Evolutionary conservation across 208 protist genomes (phyloP), one percentile per base, ranked within the genome.

Genomic region (Porcisia deanei): DNA sequence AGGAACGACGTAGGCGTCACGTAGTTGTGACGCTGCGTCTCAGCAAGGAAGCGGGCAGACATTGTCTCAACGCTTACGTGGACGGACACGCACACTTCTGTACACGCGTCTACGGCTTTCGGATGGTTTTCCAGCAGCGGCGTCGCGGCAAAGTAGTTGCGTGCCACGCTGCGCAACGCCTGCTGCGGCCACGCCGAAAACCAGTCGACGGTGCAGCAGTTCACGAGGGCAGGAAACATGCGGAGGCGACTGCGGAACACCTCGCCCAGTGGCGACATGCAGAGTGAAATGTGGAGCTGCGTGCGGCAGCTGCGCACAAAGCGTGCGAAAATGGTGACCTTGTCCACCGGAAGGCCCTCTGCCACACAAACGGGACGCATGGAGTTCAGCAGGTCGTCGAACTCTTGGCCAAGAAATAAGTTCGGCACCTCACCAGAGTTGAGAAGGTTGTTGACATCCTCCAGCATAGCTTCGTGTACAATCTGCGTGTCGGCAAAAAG

Each of bases 191-290:
- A 99, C 59, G 94, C 92, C 18, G 91, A 90, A 84, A 99, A 99
- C 98, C 98, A 99, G 82, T 99, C 99, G 80, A 99, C 99, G 1
- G 98, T 99, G 81, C 98, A 99, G 88, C 98, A 99, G 81, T 98
- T 99, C 55, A 99, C 97, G 7, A 99, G 84, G 4, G 99, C 98
- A 6, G 98, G 99, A 85, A 99, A 99, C 94, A 99, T 99, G 74
- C 98, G 92, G 16, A 99, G 91, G 41, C 98, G 89, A 47, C 81
- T 95, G 45, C 98, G 90, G 90, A 99, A 99, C 5, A 89, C 76
- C 79, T 99, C 97, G 77, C 98, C 97, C 30, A 99, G 84, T 12
- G 99, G 98, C 5, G 96, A 99, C 97, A 99, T 99, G 81, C 95
- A 98, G 67, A 99, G 87, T 3, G 98, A 91, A 52, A 99, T 94